Percentiles rank a stretch among this genome's conserved stretches.
Evolutionary conservation across 257 asterid species (phyloP).

Genomic region (Fraxinus americana): DNA sequence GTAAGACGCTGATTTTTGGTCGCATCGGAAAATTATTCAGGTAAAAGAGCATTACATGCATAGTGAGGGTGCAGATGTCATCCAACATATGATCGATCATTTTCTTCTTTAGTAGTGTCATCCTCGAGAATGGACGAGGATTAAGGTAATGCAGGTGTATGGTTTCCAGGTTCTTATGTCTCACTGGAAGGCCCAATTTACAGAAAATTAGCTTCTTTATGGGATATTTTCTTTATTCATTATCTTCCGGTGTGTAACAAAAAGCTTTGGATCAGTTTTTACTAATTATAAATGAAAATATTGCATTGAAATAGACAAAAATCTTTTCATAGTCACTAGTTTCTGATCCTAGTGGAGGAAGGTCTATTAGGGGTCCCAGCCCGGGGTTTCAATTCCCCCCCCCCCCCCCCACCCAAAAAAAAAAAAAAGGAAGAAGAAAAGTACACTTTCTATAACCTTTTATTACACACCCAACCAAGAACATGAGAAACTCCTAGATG

Average conservation of each 20-base stretch:
- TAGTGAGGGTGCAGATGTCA: slow-evolving; percentile 86
- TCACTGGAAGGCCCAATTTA: not conserved
- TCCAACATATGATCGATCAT: slow-evolving; percentile 91
- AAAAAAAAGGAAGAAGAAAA: too few relatives aligned
- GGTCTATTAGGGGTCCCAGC: not conserved
- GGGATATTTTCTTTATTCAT: slow-evolving; percentile 13
- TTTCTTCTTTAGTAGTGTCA: slow-evolving; percentile 47
- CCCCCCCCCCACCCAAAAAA: too few relatives aligned
- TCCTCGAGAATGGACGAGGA: not conserved
- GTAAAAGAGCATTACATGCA: slow-evolving; percentile 74
- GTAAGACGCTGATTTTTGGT: slow-evolving; percentile 4
- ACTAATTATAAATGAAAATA: not conserved
- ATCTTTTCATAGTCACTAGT: not conserved
- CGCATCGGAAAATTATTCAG: slow-evolving; percentile 38
- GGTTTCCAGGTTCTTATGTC: slow-evolving; percentile 8
- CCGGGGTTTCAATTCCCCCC: too few relatives aligned
- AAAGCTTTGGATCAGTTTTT: not conserved
- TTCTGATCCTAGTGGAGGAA: not conserved
- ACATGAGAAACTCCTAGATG: too few relatives aligned
- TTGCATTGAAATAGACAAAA: not conserved
- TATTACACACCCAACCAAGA: too few relatives aligned
- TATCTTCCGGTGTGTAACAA: slow-evolving; percentile 8
- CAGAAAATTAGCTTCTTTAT: not conserved
- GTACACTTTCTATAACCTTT: too few relatives aligned
- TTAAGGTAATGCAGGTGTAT: not conserved